Conservation (phyloP, 1,139 yeast genomes). For the Candida smagusa region DNA sequence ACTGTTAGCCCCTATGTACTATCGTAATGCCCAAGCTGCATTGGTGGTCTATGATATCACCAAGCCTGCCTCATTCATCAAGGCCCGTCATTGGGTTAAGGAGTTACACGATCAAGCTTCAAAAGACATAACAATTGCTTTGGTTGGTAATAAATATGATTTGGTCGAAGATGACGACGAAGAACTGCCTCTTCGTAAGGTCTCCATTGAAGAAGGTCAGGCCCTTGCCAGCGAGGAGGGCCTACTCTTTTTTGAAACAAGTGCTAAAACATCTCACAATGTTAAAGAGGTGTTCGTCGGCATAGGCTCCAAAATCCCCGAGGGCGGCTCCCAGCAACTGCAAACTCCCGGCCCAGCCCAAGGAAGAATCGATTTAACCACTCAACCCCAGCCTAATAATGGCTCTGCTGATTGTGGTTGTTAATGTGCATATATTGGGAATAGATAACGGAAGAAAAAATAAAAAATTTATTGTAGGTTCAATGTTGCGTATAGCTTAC, state of each 20-base stretch:
- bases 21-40: constrained; percentile 98
- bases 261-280: constrained; percentile 88
- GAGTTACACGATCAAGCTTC: constrained; percentile 94
- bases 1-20: constrained; percentile 94
- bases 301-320: constrained; percentile 81
- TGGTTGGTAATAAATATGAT: constrained; percentile 91
- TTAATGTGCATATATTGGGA: background rate
- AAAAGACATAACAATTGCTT: constrained; percentile 85
- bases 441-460: background rate
- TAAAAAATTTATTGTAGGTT: background rate
- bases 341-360: constrained; percentile 9
- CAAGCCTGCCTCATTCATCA: constrained; percentile 94
- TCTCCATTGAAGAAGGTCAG: constrained; percentile 84
- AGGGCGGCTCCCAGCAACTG: constrained; percentile 15
- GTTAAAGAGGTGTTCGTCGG: constrained; percentile 78
- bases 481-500: constrained; percentile 64
- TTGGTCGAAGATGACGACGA: constrained; percentile 42
- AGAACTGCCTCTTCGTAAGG: constrained; percentile 55
- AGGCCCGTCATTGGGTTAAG: constrained; percentile 99
- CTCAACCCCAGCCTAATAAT: constrained; percentile 4
- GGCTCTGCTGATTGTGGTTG: constrained; percentile 14
- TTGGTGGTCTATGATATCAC: constrained; percentile 94
- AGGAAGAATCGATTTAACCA: constrained; percentile 18
- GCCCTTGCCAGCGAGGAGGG: constrained; percentile 70
- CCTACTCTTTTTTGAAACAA: constrained; percentile 81